These are phyloP conservation scores for Fraxinus platypoda DNA, from an alignment of 305 asterid species.

Conservation along the genomic window DNA sequence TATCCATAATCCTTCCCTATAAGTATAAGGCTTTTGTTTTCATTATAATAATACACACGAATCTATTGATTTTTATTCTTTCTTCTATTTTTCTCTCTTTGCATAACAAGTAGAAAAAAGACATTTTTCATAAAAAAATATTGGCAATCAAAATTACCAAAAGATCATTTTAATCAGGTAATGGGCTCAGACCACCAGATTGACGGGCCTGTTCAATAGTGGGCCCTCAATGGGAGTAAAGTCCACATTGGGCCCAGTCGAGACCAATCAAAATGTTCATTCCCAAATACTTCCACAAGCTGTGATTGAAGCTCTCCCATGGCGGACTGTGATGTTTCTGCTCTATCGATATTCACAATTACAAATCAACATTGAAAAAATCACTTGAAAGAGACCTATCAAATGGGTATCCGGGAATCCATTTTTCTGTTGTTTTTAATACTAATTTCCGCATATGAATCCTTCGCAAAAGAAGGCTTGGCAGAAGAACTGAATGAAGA, in stretches of 20 bases:
- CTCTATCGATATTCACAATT: neutral
- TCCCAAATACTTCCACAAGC: neutral
- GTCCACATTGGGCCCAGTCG: neutral
- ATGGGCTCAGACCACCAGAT: neutral
- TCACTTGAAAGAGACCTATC: conserved; percentile 8
- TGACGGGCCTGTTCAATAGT: neutral
- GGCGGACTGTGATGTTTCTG: conserved; percentile 23
- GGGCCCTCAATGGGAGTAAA: neutral
- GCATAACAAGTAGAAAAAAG: too few species aligned
- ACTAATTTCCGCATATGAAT: conserved; percentile 37
- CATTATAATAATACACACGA: too few species aligned
- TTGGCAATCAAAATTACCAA: too few species aligned
- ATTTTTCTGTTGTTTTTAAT: conserved; percentile 32
- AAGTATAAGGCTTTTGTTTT: too few species aligned
- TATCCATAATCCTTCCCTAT: too few species aligned
- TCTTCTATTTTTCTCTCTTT: too few species aligned
- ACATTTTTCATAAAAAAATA: too few species aligned
- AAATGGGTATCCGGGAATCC: conserved; percentile 40
- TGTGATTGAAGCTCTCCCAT: conserved; percentile 17
- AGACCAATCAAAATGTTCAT: neutral
- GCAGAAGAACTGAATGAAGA: conserved; percentile 41
- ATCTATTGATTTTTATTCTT: too few species aligned
- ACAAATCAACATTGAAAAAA: neutral
- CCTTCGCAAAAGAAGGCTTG: conserved; percentile 37
- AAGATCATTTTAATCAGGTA: too few species aligned